Evolutionary conservation across 1,284 basidiomycete species (phyloP).

Genomic region (Phaffia rhodozyma): DNA sequence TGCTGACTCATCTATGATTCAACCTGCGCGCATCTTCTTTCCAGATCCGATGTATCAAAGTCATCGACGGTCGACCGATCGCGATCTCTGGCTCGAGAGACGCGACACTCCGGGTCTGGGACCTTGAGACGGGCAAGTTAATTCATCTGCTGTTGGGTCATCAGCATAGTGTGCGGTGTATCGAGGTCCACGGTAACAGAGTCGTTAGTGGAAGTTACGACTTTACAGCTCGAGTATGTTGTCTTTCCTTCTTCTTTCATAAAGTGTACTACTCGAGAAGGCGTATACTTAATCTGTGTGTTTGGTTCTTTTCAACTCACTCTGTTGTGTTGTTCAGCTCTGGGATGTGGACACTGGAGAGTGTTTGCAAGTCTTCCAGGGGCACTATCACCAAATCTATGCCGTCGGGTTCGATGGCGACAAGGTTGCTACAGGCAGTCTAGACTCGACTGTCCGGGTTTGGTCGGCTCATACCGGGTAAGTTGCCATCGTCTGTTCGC

Average conservation of each 20-base stretch:
- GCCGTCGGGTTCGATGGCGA: slow-evolving; percentile 84
- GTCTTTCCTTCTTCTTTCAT: not conserved
- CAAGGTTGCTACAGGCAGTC: slow-evolving; percentile 70
- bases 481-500: slow-evolving; percentile 21
- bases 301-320: not conserved
- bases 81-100: slow-evolving; percentile 85
- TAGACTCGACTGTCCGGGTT: slow-evolving; percentile 82
- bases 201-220: slow-evolving; percentile 88
- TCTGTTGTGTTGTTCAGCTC: slow-evolving; percentile 39
- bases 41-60: slow-evolving; percentile 82
- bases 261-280: not conserved
- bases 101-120: slow-evolving; percentile 79
- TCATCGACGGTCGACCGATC: slow-evolving; percentile 73
- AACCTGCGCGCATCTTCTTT: slow-evolving; percentile 73
- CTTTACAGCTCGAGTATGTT: slow-evolving; percentile 59
- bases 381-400: slow-evolving; percentile 87
- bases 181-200: slow-evolving; percentile 70
- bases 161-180: slow-evolving; percentile 66
- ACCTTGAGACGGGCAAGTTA: slow-evolving; percentile 63
- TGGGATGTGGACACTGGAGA: slow-evolving; percentile 76
- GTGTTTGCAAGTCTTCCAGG: slow-evolving; percentile 72
- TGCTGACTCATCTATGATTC: slow-evolving; percentile 39
- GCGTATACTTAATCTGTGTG: not conserved
- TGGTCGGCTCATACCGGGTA: slow-evolving; percentile 75
- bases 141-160: slow-evolving; percentile 69